These are phyloP conservation scores for Fusarium globosum DNA, from an alignment of 2,329 filamentous ascomycete species.

Conservation along the genomic window DNA sequence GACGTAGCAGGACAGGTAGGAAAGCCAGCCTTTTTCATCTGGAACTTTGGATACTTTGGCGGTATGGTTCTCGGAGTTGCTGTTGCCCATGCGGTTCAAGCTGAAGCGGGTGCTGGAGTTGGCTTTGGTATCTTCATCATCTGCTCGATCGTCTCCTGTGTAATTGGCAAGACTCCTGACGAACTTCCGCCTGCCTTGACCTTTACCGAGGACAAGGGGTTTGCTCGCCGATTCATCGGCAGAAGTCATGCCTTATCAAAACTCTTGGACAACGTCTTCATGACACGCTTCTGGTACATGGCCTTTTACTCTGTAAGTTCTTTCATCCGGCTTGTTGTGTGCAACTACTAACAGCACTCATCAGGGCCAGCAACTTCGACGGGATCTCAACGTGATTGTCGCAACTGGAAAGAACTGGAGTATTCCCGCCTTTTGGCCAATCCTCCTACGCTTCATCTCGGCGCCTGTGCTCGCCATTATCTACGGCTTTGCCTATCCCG, in stretches of 20 bases:
- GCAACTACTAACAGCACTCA: conserved; percentile 4
- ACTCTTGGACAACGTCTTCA: conserved; percentile 53
- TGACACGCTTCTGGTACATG: conserved; percentile 62
- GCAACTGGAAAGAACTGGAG: conserved; percentile 66
- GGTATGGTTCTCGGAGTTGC: conserved; percentile 63
- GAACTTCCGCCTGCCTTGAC: conserved; percentile 53
- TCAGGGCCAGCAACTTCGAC: conserved; percentile 66
- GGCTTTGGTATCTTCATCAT: conserved; percentile 64
- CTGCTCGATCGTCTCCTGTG: conserved; percentile 52
- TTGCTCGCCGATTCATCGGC: conserved; percentile 51
- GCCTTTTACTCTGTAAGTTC: conserved; percentile 66
- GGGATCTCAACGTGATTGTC: conserved; percentile 65
- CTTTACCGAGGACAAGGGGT: conserved; percentile 52
- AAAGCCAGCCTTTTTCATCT: conserved; percentile 55
- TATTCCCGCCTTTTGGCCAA: conserved; percentile 63
- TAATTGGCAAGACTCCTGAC: conserved; percentile 57
- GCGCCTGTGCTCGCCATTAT: conserved; percentile 63
- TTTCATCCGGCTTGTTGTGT: neutral
- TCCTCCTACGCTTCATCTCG: conserved; percentile 61
- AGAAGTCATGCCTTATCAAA: conserved; percentile 10
- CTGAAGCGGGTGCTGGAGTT: conserved; percentile 59
- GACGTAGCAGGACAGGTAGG: conserved; percentile 59
- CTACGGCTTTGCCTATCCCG: conserved; percentile 63
- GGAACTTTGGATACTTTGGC: conserved; percentile 64
- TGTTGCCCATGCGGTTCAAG: conserved; percentile 59